A percentile compares a stretch with the other conserved stretches of the same genome.
Conservation (phyloP, 176 grass and related monocot species). For the Phoenix dactylifera region DNA sequence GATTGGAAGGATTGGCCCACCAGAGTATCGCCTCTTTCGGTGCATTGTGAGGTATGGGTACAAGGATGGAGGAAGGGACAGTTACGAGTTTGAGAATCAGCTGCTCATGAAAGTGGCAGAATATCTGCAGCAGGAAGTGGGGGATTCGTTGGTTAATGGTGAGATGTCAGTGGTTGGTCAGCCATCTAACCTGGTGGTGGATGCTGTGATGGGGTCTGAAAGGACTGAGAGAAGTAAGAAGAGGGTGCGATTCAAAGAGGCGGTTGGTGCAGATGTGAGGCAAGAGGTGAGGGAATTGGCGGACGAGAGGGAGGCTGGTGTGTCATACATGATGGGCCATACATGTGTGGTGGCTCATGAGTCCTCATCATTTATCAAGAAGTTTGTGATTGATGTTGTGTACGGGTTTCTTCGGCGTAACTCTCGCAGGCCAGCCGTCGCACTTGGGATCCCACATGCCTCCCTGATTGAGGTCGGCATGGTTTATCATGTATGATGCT, state of each 20-base stretch:
- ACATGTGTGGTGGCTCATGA: slow-evolving; percentile 65
- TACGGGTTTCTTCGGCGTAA: slow-evolving; percentile 88
- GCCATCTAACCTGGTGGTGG: slow-evolving; percentile 4
- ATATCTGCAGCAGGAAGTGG: slow-evolving; percentile 45
- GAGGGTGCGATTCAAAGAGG: slow-evolving; percentile 43
- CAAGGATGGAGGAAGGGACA: slow-evolving; percentile 59
- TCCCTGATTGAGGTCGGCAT: slow-evolving; percentile 88
- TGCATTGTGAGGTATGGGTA: slow-evolving; percentile 71
- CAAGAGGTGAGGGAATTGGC: slow-evolving; percentile 51
- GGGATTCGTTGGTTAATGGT: slow-evolving; percentile 2
- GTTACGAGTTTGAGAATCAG: slow-evolving; percentile 69
- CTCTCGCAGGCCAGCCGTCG: slow-evolving; percentile 55
- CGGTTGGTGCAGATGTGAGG: slow-evolving; percentile 11
- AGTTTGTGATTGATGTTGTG: slow-evolving; percentile 50
- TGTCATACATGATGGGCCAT: slow-evolving; percentile 88
- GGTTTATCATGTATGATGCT: slow-evolving; percentile 58
- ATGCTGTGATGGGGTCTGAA: slow-evolving; percentile 18
- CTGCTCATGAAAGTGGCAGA: slow-evolving; percentile 71
- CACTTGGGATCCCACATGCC: slow-evolving; percentile 62
- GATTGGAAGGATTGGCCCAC: slow-evolving; percentile 46
- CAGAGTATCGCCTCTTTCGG: slow-evolving; percentile 41
- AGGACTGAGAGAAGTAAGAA: slow-evolving; percentile 22
- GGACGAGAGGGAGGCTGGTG: slow-evolving; percentile 63
- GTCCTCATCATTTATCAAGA: slow-evolving; percentile 66
- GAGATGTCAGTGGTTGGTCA: slow-evolving; percentile 40